phyloP scores from a whole-genome alignment of 352 stramenopile genomes.

The Pythium scleroteichum region DNA sequence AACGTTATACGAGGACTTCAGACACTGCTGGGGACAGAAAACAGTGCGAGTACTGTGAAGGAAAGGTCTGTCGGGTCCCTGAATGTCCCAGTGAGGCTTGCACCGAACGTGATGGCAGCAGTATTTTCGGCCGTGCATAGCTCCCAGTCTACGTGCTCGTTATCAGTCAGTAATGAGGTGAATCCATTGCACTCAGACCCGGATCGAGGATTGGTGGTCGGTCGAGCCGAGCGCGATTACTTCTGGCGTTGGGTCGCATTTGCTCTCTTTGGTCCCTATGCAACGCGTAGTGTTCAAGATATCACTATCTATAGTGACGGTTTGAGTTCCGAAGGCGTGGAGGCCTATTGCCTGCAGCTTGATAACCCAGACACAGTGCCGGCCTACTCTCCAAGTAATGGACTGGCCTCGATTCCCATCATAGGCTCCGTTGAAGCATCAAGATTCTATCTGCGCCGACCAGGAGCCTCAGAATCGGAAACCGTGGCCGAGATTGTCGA shows the following conservation, averaged over 20 bases:
- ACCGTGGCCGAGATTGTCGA: no score
- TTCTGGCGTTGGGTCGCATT: constrained; percentile 14
- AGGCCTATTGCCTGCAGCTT: constrained; percentile 2
- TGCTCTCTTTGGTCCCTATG: constrained; percentile 6
- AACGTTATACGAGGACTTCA: neutral
- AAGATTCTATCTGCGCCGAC: no score
- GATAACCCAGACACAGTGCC: no score
- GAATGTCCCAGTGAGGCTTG: neutral
- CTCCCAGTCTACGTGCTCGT: neutral
- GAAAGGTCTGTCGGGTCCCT: neutral
- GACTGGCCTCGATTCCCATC: no score
- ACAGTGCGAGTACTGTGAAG: neutral
- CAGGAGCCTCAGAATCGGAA: no score
- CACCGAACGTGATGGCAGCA: neutral
- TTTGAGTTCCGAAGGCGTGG: neutral
- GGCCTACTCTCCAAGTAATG: no score
- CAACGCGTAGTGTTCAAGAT: neutral
- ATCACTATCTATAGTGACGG: neutral
- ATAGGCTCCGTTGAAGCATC: no score
- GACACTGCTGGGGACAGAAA: neutral
- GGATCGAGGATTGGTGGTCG: neutral
- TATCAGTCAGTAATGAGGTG: neutral
- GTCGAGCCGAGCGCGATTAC: constrained; percentile 1
- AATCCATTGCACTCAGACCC: neutral
- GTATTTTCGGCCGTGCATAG: neutral